Base-by-base conservation (phyloP, 306 rosid species). In the Canavalia ensiformis region DNA sequence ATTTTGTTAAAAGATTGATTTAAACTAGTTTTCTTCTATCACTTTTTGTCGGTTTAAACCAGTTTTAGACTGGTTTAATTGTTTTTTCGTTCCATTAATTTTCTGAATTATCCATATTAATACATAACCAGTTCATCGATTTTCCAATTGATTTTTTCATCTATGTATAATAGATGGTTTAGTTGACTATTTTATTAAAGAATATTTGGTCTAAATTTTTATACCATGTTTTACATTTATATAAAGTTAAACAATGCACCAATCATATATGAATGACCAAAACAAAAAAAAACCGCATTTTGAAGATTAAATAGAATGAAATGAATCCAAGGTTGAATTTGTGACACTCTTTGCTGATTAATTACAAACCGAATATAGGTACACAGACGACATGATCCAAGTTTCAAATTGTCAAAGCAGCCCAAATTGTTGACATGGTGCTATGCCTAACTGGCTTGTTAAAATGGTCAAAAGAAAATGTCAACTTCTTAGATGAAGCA, bases 401-500 rank as follows among this genome's bases (percentile, higher is more conserved):
- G 4, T 2, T 56, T 33, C 6, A 30, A 63, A 73, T n/a, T 29
- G 42, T 37, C 7, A 37, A 67, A 44, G 33, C 58, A 34, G 66
- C 71, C 81, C 64, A 82, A 42, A 18, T 18, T 25, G 65, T 70
- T 77, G 82, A 77, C 79, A 7, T 4, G 6, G 51, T 58, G 42
- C 45, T 3, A 1, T 49, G 41, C 59, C 71, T 34, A 13, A 51
- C 30, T 68, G 39, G 62, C 54, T 4, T 2, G 8, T 28, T 5
- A 47, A 9, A 68, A 59, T 77, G 33, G 72, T 72, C 42, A 65
- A 45, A 25, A 46, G 83, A 84, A 78, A 65, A 28, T 8, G 66
- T 84, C 72, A 78, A 63, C 50, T 4, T 35, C 29, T 7, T 79
- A 46, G 42, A 76, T 33, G 1, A 69, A 50, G 68, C 28, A 41